Base-by-base conservation (phyloP, 1,139 yeast genomes). In the Kodamaea anthophila region DNA sequence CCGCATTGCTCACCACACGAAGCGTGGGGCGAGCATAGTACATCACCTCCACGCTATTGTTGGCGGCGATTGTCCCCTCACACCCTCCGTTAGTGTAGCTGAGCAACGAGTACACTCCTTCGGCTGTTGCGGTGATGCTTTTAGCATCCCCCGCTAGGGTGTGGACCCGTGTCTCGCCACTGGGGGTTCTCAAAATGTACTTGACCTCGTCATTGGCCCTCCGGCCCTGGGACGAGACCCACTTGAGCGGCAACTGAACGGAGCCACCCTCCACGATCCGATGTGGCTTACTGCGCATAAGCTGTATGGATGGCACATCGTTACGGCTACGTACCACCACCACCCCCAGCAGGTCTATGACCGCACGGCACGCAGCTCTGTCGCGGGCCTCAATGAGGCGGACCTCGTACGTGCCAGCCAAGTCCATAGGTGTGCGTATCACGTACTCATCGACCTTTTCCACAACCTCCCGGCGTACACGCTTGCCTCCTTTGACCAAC, bases 361-460 rank as follows among this genome's bases (percentile, higher is more conserved):
- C 46, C 9, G 85, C 93, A 15, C 71, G 65, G 57, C 99, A 91
- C 1, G 79, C 77, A 16, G 82, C 73, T 9, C 74, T 70, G 50
- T 93, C 98, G 21, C 65, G 68, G 4, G 85, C 73, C 9, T 83
- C 70, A 2, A 74, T 69, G 36, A 93, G 51, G 2, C 74, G 61
- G 1, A 91, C 55, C 10, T 73, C 68, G 48, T 76, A 86, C 13
- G 71, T 66, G 11, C 96, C 95, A 11, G 61, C 55, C 2, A 55
- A 53, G 34, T 80, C 62, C 1, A 55, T 42, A 1, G 86, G 81
- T 0, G 87, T 72, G 6, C 50, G 47, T 11, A 87, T 66, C 1
- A 53, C 52, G 34, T 63, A 62, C 0, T 50, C 55, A 6, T 47
- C 42, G 21, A 81, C 70, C 21, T 69, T 65, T n/a, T 59, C 56